Conservation (phyloP, 352 stramenopile genomes). For the Globisporangium spinosum region DNA sequence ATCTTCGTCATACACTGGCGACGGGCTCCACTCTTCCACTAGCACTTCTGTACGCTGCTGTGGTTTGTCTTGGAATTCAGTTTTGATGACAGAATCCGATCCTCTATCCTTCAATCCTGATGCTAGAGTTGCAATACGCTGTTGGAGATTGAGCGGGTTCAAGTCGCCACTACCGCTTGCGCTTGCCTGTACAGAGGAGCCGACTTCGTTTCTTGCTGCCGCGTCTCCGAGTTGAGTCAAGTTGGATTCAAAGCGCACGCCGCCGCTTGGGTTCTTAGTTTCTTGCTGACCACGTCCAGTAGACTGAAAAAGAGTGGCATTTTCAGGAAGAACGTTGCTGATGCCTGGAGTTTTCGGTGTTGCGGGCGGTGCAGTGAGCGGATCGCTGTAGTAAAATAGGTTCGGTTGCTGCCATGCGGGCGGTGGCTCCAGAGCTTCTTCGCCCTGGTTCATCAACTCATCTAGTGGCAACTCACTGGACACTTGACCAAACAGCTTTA, state of each 20-base stretch:
- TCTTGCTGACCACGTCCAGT: not conserved
- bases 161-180: not conserved
- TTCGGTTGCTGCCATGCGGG: conserved; percentile 16
- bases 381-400: conserved; percentile 26
- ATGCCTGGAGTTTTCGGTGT: conserved; percentile 8
- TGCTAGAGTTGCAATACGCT: not conserved
- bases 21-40: not conserved
- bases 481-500: not conserved
- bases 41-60: not conserved
- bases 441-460: not conserved
- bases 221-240: not conserved
- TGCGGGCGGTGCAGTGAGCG: not conserved
- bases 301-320: not conserved
- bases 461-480: not conserved
- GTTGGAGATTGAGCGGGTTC: not conserved
- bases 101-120: not conserved
- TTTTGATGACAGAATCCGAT: not conserved
- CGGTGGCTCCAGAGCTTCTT: not conserved
- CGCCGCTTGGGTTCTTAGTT: not conserved
- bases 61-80: not conserved
- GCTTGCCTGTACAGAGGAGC: not conserved
- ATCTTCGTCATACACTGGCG: not conserved
- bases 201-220: not conserved
- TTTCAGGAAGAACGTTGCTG: conserved; percentile 1
- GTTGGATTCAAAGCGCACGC: not conserved